Base-by-base conservation (phyloP, 768 basidiomycete species). In the Hygrophoropsis aurantiaca region DNA sequence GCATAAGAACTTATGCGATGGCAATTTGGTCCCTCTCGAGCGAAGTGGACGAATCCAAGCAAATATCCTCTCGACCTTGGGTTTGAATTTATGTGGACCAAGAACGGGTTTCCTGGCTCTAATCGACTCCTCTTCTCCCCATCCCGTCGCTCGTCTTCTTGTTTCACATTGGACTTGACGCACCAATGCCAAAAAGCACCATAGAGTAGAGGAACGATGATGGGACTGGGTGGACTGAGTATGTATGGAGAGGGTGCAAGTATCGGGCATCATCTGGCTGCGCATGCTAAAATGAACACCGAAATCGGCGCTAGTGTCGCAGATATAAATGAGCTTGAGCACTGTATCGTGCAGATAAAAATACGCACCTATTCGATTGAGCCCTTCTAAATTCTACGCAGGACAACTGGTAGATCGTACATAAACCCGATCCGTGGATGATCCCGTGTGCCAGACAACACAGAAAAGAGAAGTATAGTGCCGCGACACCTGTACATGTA, bases 201-300 rank as follows among this genome's bases (percentile, higher is more conserved):
- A 47, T 72, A 71, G 13, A 79, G 58, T 1, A 59, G 60, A 2
- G 67, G 58, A 42, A 74, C 71, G 39, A 82, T 52, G 19, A 81
- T 61, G 0, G 79, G 72, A 40, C 62, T 60, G 1, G 80, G 75
- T 5, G 81, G 65, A 43, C 72, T 67, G 15, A 70, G 69, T 44
- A 81, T 66, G 50, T 74, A 81, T 2, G 71, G 81, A 56, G 30
- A 78, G 61, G 0, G 74, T 73, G 54, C 73, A 72, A 33, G 77
- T 61, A 48, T 75, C 71, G 1, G 74, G 64, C 52, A 71, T 74
- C 1, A 64, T 51, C 51, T 74, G 72, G 5, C 60, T 56, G 2
- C 59, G 65, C 53, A 71, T 63, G 47, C 42, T 53, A 44, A 59
- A 57, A n/a, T 58, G 20, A 24, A 55, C 42, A 32, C 59, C 53